Evolutionary conservation across 805 yeast genomes (phyloP), one percentile per base, ranked within the genome.

Genomic region (Yamadazyma scolyti): DNA sequence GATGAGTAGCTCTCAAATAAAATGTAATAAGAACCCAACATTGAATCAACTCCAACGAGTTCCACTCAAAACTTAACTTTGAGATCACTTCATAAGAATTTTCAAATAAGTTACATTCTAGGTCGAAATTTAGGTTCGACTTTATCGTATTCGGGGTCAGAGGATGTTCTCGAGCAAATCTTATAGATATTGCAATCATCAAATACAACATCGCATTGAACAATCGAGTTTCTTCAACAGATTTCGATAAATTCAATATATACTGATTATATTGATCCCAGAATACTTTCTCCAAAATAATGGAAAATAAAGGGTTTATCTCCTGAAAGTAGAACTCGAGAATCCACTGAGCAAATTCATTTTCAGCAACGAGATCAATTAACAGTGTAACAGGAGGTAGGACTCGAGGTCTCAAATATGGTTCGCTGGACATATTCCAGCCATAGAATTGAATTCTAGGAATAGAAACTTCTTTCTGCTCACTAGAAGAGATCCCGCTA

Each of bases 341-440:
- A 27, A 60, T 51, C 10, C 41, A 30, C 5, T 28, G n/a, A n/a
- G n/a, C n/a, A n/a, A n/a, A n/a, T n/a, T n/a, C n/a, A n/a, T n/a
- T n/a, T n/a, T n/a, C n/a, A n/a, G n/a, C 26, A 5, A 31, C 4
- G 10, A 38, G 37, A 12, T 43, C 20, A 2, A 27, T 22, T 10
- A 52, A 38, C 5, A 44, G 46, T n/a, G 54, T 37, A 3, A 47
- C 52, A 1, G 68, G 64, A 10, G 70, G 71, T 22, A 65, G 40
- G 7, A 33, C 38, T 19, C 58, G 61, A 5, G 54, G 47, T 16
- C 37, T 38, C 13, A 75, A 39, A 44, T 73, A 77, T 43, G 68
- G 70, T 18, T 63, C 64, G 1, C 82, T 82, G 9, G 70, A 59
- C 73, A 77, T 58, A 47, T 77, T 77, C 82, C 82, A 77, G 9